Evolutionary conservation across 2,329 filamentous ascomycete species (phyloP).

Genomic region (Fusarium sp.): DNA sequence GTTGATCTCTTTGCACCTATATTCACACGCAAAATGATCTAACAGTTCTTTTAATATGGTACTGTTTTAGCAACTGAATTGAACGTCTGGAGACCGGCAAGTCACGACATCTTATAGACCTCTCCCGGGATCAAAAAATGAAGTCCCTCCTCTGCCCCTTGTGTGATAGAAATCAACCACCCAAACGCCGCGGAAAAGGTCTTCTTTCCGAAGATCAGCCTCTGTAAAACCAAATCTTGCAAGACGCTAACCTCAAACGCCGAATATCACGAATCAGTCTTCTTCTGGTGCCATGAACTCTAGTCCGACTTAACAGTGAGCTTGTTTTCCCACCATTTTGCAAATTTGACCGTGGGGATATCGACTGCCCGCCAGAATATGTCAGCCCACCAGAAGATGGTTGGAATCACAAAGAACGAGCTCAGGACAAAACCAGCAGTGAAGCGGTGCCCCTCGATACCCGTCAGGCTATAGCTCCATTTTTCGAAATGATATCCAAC

Average conservation of each 20-base stretch:
- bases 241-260: conserved; percentile 15
- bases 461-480: conserved; percentile 61
- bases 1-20: not conserved
- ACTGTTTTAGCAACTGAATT: conserved; percentile 1
- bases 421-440: conserved; percentile 61
- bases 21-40: not conserved
- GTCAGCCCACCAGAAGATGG: conserved; percentile 66
- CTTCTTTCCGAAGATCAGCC: conserved; percentile 5
- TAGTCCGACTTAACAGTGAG: conserved; percentile 51
- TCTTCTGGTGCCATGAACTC: not conserved
- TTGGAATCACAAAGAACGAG: conserved; percentile 60
- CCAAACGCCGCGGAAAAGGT: conserved; percentile 28
- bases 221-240: not conserved
- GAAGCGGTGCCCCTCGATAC: conserved; percentile 59
- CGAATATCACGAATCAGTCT: conserved; percentile 11
- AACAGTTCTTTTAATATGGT: conserved; percentile 6
- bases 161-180: conserved; percentile 25
- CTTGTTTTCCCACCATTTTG: conserved; percentile 65
- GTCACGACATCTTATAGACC: not conserved
- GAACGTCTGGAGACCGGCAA: not conserved
- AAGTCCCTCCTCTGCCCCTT: not conserved
- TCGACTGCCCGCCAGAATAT: conserved; percentile 68
- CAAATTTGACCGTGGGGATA: conserved; percentile 65
- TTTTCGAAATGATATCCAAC: conserved; percentile 64
- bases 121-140: conserved; percentile 1